Evolutionary conservation across 2,329 filamentous ascomycete species (phyloP).

Genomic region (Diaporthe ampelina): DNA sequence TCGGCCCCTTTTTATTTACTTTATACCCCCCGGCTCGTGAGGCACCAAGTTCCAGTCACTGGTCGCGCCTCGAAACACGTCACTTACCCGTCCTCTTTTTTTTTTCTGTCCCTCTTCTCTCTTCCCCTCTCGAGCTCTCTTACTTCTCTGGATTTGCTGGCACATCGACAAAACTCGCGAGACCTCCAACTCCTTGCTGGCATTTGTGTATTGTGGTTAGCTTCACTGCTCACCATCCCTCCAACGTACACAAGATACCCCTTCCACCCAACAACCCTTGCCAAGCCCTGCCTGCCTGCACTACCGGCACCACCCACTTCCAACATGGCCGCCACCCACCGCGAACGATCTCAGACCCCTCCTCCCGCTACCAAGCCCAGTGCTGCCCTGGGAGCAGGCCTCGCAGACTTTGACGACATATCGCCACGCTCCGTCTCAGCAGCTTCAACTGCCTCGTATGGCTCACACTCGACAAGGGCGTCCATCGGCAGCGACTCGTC

Average conservation of each 20-base stretch:
- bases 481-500: constrained; percentile 68
- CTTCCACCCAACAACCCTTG: constrained; percentile 1
- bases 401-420: constrained; percentile 60
- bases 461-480: constrained; percentile 63
- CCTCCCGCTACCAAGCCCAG: constrained; percentile 74
- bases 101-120: not conserved
- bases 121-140: constrained; percentile 22
- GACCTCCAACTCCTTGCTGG: constrained; percentile 6
- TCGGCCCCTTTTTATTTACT: constrained; percentile 38
- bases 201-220: constrained; percentile 26
- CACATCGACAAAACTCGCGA: constrained; percentile 26
- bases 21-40: constrained; percentile 36
- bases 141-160: constrained; percentile 26
- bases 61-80: constrained; percentile 34
- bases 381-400: constrained; percentile 69
- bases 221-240: constrained; percentile 28
- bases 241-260: not conserved
- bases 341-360: constrained; percentile 70
- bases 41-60: constrained; percentile 40
- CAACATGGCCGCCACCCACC: constrained; percentile 54
- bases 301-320: not conserved
- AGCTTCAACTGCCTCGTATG: constrained; percentile 70
- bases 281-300: not conserved
- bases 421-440: constrained; percentile 74
- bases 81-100: constrained; percentile 20